Conservation (phyloP, 2,329 filamentous ascomycete species). For the Claviceps lovelessii region DNA sequence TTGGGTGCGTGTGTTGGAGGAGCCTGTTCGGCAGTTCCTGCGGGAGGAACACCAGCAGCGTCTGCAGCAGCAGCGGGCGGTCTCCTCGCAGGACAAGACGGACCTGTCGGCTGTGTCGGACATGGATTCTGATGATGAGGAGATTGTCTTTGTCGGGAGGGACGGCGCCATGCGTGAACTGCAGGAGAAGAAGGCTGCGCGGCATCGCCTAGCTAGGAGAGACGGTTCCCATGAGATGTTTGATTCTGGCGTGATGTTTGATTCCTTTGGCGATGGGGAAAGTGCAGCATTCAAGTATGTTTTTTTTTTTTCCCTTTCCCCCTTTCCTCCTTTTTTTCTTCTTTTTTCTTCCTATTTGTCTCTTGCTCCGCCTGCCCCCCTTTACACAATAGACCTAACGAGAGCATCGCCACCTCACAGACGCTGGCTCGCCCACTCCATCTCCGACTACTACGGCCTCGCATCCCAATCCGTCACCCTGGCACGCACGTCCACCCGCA, state of each 20-base stretch:
- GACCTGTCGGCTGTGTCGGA: constrained; percentile 11
- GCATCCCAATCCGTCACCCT: constrained; percentile 68
- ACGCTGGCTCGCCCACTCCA: constrained; percentile 84
- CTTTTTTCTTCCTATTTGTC: neutral
- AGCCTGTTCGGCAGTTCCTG: constrained; percentile 67
- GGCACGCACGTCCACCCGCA: constrained; percentile 54
- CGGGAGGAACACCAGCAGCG: constrained; percentile 26
- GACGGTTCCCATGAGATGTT: constrained; percentile 44
- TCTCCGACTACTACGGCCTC: constrained; percentile 83
- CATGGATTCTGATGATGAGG: constrained; percentile 51
- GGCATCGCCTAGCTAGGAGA: constrained; percentile 36
- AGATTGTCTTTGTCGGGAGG: constrained; percentile 77
- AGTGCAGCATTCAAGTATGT: constrained; percentile 70
- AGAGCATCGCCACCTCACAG: constrained; percentile 25
- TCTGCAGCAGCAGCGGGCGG: neutral
- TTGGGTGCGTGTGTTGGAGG: constrained; percentile 72
- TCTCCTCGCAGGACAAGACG: neutral
- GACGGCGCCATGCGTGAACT: constrained; percentile 43
- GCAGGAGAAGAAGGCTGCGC: constrained; percentile 22
- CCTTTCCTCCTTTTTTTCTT: neutral
- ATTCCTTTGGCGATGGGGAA: constrained; percentile 61
- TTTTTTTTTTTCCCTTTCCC: neutral
- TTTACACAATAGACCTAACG: neutral
- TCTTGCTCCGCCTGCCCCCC: neutral
- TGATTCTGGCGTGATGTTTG: constrained; percentile 59